Base-by-base conservation (phyloP, 805 yeast genomes). In the Cyberlindnera mycetangii region DNA sequence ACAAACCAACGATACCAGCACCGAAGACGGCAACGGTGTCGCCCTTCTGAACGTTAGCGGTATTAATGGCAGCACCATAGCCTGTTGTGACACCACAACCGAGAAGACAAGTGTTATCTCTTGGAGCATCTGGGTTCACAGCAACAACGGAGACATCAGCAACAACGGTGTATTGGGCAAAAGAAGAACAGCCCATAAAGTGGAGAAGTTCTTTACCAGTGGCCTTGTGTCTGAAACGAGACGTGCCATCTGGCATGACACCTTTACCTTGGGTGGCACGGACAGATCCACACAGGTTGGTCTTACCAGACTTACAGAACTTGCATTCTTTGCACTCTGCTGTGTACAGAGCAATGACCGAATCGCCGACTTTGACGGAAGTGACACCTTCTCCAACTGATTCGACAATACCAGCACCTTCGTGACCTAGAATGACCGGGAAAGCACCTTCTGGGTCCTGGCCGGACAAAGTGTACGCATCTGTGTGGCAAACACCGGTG, bases 31-130 rank as follows among this genome's bases (percentile, higher is more conserved):
- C 99, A 51, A 93, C 89, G 49, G 85, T 87, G 64, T 92, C 97
- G 56, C 97, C 97, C 64, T 79, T 75, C 62, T 85, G 82, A 48
- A 95, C 92, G 58, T 87, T 76, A 48, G 97, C 98, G 41, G 96
- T 88, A 72, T 87, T 87, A 57, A 86, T 78, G 43, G 97, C 99
- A 41, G 98, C 96, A 68, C 99, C 99, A 64, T 87, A 87, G 53
- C 99, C 99, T 42, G 99, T 93, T 43, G 99, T 93, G 60, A 93
- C 87, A 74, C 99, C 99, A 68, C 99, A 93, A 41, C 99, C 99
- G 59, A 95, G 78, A 66, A 95, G 71, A 73, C 98, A 89, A 32
- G 90, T 85, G 62, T 84, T 80, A 62, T 88, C 96, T 65, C 82
- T 75, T 50, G 88, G 85, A 48, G 96, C 97, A 53, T 78, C 68